These are phyloP conservation scores for Gamsiella multidivaricata DNA, from an alignment of 192 early-diverging fungal species.

Conservation along the genomic window DNA sequence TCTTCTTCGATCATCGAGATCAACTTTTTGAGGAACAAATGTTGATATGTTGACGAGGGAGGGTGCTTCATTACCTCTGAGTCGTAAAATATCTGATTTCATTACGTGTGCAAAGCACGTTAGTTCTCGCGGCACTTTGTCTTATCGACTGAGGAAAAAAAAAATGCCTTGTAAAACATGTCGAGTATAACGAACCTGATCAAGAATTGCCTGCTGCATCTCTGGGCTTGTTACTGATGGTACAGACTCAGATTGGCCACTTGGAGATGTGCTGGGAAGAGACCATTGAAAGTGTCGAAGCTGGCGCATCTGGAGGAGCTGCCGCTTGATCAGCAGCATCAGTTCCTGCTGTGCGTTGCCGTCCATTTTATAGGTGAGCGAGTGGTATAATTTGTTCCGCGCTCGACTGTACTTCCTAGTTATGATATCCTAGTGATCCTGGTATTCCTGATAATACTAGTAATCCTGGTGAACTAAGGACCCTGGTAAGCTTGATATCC, in stretches of 20 bases:
- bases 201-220: conserved; percentile 37
- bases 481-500: too few species aligned
- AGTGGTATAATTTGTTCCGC: too few species aligned
- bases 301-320: conserved; percentile 44
- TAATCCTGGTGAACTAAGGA: too few species aligned
- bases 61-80: conserved; percentile 33
- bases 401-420: too few species aligned
- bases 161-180: too few species aligned
- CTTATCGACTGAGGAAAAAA: too few species aligned
- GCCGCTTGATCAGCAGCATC: conserved; percentile 37
- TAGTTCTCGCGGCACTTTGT: too few species aligned
- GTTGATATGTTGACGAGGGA: conserved; percentile 35
- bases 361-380: neutral
- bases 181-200: conserved; percentile 37
- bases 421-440: neutral
- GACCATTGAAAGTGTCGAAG: conserved; percentile 46
- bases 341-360: conserved; percentile 13
- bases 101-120: too few species aligned
- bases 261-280: neutral
- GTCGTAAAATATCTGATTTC: conserved; percentile 36
- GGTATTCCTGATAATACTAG: too few species aligned
- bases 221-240: conserved; percentile 28
- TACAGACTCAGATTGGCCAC: neutral
- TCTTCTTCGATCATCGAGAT: conserved; percentile 41
- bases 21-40: conserved; percentile 39